Base-by-base conservation (phyloP, 2,329 filamentous ascomycete species). In the Capronia coronata region DNA sequence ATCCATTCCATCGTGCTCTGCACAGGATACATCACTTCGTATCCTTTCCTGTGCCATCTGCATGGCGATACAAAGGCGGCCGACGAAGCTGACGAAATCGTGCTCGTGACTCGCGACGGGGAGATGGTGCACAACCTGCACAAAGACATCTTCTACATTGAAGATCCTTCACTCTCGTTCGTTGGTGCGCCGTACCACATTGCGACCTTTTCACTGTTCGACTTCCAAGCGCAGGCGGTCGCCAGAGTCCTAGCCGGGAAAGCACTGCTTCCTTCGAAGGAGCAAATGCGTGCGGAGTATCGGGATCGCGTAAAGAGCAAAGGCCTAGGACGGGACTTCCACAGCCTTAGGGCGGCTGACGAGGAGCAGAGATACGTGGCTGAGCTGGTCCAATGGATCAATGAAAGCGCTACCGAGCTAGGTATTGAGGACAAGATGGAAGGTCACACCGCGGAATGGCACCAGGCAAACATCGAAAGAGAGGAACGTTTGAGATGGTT, bases 71-170 rank as follows among this genome's bases (percentile, higher is more conserved):
- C 65, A 11, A 66, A 65, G 0, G 43, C 66, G 0, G 65, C 71
- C 0, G 63, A 73, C 1, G 60, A 77, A 1, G 80, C 80, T 0
- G 69, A 74, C 30, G 72, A 78, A 0, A 67, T 63, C 0, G 64
- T 79, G 0, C 67, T 87, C 0, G 76, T 87, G 3, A 86, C 71
- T 0, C 39, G 43, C 13, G 79, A 85, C 38, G 83, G 83, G 1
- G 73, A 72, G 10, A 77, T 80, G 62, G 68, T 74, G 2, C 83
- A 86, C 59, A 86, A 86, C 56, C 68, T 86, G 1, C 79, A 86
- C 68, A 79, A 79, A 50, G 83, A 87, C 61, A 80, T 86, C 11
- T 86, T 84, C 61, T 86, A 85, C 64, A 84, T 85, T 37, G 74
- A 75, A 0, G 82, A 86, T 52, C 80, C 82, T 0, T 77, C 78